Evolutionary conservation across 768 basidiomycete genomes (phyloP), one percentile per base, ranked within the genome.

Genomic region (Heimioporus sp.): DNA sequence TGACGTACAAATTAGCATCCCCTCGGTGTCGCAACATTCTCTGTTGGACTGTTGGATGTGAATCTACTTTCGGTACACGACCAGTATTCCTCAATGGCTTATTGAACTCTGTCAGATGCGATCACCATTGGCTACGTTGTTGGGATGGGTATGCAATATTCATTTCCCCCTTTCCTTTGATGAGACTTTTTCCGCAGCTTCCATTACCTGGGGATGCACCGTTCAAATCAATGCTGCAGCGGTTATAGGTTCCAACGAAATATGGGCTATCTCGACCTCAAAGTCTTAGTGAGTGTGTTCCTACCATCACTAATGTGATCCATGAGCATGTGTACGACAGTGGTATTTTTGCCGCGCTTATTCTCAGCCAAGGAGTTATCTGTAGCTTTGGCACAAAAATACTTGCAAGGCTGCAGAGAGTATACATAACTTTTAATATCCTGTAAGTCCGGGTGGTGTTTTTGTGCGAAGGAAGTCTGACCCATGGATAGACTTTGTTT

Each of bases 41-140:
- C n/a, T 77, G 80, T 19, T 86, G 84, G 85, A 73, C 85, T 41
- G 84, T 86, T 4, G 85, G 84, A 34, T 85, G 82, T 85, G 53
- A 20, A 78, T 68, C 10, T 0, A 30, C 11, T 7, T 28, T 28
- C 13, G 20, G 35, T 7, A 1, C 9, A 11, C 35, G 12, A 47
- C 30, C 19, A 2, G 42, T 11, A 10, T 12, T 21, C 10, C 36
- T 31, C 28, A 35, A 24, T 30, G 16, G 20, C 32, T 35, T 35
- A 36, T 21, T 37, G 48, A 43, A 10, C 37, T 31, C 12, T 24
- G 20, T n/a, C 38, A 76, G 75, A 77, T 37, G 63, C 77, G 35
- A 82, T 80, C 53, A 82, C 81, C 30, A 74, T 75, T 46, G 81
- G 80, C 1, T 72, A 72, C 1, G 74, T 82, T 35, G 67, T 75